Evolutionary conservation across 2,329 filamentous ascomycete species (phyloP).

Genomic region (Davidsoniella eucalypti): DNA sequence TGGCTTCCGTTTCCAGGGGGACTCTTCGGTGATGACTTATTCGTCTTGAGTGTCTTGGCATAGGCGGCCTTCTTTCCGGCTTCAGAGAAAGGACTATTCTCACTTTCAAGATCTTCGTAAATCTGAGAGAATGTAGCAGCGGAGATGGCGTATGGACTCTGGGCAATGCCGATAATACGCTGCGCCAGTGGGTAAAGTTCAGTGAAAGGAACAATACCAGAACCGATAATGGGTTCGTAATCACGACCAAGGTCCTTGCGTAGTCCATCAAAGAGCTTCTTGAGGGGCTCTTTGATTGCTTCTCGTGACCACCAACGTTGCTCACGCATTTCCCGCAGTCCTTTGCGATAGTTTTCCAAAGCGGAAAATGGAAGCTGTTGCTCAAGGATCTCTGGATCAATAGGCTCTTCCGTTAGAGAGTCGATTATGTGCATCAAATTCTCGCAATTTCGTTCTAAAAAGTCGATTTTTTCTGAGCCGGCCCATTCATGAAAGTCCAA

Average conservation of each 20-base stretch:
- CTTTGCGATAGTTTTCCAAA: constrained; percentile 1
- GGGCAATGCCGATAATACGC: constrained; percentile 6
- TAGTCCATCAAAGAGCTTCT: constrained; percentile 10
- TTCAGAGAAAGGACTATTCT: constrained; percentile 6
- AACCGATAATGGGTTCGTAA: constrained; percentile 17
- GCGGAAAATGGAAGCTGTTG: constrained; percentile 15
- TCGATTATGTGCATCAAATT: constrained; percentile 8
- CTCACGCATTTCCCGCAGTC: constrained; percentile 1
- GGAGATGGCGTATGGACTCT: constrained; percentile 8
- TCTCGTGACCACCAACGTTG: constrained; percentile 12
- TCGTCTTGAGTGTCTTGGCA: constrained; percentile 1
- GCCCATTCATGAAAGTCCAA: constrained; percentile 12
- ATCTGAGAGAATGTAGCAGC: constrained; percentile 5
- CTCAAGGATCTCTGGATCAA: constrained; percentile 18
- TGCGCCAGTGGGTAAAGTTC: constrained; percentile 11
- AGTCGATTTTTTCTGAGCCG: constrained; percentile 11
- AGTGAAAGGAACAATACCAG: constrained; percentile 16
- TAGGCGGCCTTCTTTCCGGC: constrained; percentile 8
- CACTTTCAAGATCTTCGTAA: constrained; percentile 4
- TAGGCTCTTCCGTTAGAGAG: constrained; percentile 8
- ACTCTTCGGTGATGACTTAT: background rate
- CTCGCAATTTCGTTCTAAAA: constrained; percentile 10
- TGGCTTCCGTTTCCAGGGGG: background rate
- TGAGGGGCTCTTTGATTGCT: constrained; percentile 11
- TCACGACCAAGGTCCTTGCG: constrained; percentile 10